Conservation (phyloP, 169 alveolate species). For the Cryptosporidium parvum region DNA sequence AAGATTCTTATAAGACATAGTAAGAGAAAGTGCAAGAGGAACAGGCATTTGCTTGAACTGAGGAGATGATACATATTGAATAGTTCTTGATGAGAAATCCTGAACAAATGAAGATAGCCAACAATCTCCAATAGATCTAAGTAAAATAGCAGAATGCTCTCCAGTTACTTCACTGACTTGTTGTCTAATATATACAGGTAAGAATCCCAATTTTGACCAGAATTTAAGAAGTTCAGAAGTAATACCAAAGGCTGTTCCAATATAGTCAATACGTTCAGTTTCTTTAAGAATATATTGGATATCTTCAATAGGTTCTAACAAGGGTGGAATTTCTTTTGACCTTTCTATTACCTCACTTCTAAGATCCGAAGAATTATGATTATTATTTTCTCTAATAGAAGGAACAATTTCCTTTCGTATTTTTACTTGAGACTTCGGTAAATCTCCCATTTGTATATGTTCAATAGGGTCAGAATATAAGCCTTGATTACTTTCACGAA, state of each 20-base stretch:
- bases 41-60: slow-evolving; percentile 51
- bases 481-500: slow-evolving; percentile 78
- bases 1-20: slow-evolving; percentile 18
- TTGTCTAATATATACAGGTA: slow-evolving; percentile 94
- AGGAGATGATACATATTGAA: slow-evolving; percentile 61
- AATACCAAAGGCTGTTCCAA: slow-evolving; percentile 98
- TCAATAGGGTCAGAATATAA: slow-evolving; percentile 28
- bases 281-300: slow-evolving; percentile 36
- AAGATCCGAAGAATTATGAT: not conserved
- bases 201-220: slow-evolving; percentile 93
- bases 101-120: slow-evolving; percentile 52
- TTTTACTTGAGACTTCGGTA: slow-evolving; percentile 29
- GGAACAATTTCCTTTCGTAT: slow-evolving; percentile 8
- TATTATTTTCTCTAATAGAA: slow-evolving; percentile 22
- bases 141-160: slow-evolving; percentile 94
- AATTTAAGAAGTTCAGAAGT: slow-evolving; percentile 92
- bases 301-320: slow-evolving; percentile 48
- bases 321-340: slow-evolving; percentile 45
- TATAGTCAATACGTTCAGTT: slow-evolving; percentile 89
- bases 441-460: slow-evolving; percentile 23
- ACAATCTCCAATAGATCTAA: slow-evolving; percentile 80
- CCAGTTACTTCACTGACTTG: slow-evolving; percentile 97
- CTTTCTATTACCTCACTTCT: slow-evolving; percentile 35
- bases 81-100: slow-evolving; percentile 58
- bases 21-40: slow-evolving; percentile 51